Conservation (phyloP, 345 rosid species). For the Linum usitatissimum region DNA sequence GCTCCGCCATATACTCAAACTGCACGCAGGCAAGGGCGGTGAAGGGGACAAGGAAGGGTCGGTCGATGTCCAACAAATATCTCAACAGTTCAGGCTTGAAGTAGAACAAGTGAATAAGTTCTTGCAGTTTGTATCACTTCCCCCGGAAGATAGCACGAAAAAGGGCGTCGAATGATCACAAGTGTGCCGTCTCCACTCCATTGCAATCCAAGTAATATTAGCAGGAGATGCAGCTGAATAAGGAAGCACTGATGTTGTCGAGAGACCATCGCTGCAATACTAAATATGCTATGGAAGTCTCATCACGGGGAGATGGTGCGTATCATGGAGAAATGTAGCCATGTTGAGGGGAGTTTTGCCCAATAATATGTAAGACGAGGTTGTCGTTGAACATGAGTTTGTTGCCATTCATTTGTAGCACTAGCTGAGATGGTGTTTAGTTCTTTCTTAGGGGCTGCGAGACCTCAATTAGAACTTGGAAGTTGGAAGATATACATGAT, state of each 20-base stretch:
- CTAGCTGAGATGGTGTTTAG: neutral
- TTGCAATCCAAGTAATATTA: slow-evolving; percentile 1
- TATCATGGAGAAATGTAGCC: neutral
- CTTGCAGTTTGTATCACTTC: slow-evolving; percentile 52
- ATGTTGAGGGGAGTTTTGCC: neutral
- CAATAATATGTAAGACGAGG: neutral
- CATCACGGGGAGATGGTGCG: neutral
- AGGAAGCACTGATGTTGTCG: slow-evolving; percentile 2
- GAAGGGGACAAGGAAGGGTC: slow-evolving; percentile 57
- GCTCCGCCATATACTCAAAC: slow-evolving; percentile 60
- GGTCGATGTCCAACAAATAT: slow-evolving; percentile 54
- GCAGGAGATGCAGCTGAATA: slow-evolving; percentile 16
- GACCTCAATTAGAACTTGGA: neutral
- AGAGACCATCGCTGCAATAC: too few relatives aligned
- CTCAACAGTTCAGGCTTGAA: slow-evolving; percentile 51
- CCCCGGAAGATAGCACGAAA: slow-evolving; percentile 36
- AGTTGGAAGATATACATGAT: too few relatives aligned
- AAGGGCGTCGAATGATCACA: slow-evolving; percentile 7
- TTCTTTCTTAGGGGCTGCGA: too few relatives aligned
- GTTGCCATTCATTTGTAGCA: neutral
- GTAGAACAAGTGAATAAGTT: slow-evolving; percentile 48
- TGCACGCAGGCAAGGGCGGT: slow-evolving; percentile 70
- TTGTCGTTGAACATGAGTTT: neutral
- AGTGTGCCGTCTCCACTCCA: neutral
- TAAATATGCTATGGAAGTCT: neutral